Evolutionary conservation across 2,329 filamentous ascomycete genomes (phyloP), one percentile per base, ranked within the genome.

Genomic region (Cladobotryum protrusum): DNA sequence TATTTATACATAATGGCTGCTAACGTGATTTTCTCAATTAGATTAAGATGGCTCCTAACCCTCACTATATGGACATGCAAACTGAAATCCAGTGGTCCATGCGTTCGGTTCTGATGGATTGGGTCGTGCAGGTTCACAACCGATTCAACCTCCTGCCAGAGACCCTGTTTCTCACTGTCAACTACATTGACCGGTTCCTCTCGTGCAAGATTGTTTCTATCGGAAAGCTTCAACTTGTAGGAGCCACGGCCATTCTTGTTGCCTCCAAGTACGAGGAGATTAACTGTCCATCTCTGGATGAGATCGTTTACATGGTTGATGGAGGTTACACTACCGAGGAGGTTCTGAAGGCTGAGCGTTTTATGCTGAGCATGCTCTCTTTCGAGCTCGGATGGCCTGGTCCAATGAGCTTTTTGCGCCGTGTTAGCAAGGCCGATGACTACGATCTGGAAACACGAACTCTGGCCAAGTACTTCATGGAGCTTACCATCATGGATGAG

Each of bases 51-150:
- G 76, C 91, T 37, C 93, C 93, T 1, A 91, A 93, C 62, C 78
- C 89, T 3, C 82, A 93, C 66, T 99, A 99, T 75, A 99, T 99
- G 92, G 89, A 96, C 55, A 84, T 87, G 57, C 93, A 99, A 67
- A 85, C 86, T n/a, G 92, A 97, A 68, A 95, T 99, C 50, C 89
- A 96, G 65, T 99, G 93, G 93, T 96, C 91, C 3, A 99, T 97
- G 93, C 89, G 93, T 43, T 86, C 90, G 5, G 89, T 97, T 18
- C 77, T 99, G 48, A 95, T 99, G 84, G 93, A 97, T 68, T 99
- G 93, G 93, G 78, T 99, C 40, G 87, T 97, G 43, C 91, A 99
- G 67, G 93, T 99, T 29, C 93, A 99, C 67, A 82, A 85, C 59
- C 88, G 93, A 34, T 99, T 99, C 72, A 82, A 80, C 34, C 79